Evolutionary conservation across 2,329 filamentous ascomycete genomes (phyloP), one percentile per base, ranked within the genome.

Genomic region (Microsporum ferrugineum): DNA sequence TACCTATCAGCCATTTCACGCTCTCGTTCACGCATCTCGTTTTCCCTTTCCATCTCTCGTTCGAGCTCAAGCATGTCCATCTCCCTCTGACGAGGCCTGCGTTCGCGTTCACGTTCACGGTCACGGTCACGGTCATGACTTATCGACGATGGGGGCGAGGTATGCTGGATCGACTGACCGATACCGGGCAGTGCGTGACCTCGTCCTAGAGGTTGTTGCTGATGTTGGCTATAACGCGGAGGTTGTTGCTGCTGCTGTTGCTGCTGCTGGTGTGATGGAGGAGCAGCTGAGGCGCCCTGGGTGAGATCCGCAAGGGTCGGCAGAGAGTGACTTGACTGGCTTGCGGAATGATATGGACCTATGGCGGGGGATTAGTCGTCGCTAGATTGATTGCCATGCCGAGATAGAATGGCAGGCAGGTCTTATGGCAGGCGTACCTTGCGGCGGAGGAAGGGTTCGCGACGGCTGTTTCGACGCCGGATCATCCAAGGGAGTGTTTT

Each of bases 1-100:
- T 89, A 86, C 71, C 86, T 81, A 66, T 88, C 85, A 67, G 84
- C 80, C 64, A 84, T 72, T 51, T 78, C 76, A 58, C 76, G 51
- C 63, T 80, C 75, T 39, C 74, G 69, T 59, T 75, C 76, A 43
- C 76, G 75, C 58, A 73, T 71, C 63, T 84, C 82, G 67, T 86
- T 83, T 71, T 85, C 79, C 66, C 80, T 69, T 62, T 74, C 63
- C 27, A 66, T 60, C 49, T 66, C 65, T 29, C 77, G 71, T 68
- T 78, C 77, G 66, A 75, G 69, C 64, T 77, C 75, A 17, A 76
- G 69, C 60, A 78, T 71, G 57, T 83, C 79, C 72, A 83, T 78
- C 73, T 81, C 78, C 70, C 79, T 56, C 12, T 64, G 63, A 34
- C 64, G 64, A 33, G 82, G 78, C 66, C 84, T 81, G 61, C 81